Conservation (phyloP, 164 flowering plant species). For the Pachysandra terminalis region DNA sequence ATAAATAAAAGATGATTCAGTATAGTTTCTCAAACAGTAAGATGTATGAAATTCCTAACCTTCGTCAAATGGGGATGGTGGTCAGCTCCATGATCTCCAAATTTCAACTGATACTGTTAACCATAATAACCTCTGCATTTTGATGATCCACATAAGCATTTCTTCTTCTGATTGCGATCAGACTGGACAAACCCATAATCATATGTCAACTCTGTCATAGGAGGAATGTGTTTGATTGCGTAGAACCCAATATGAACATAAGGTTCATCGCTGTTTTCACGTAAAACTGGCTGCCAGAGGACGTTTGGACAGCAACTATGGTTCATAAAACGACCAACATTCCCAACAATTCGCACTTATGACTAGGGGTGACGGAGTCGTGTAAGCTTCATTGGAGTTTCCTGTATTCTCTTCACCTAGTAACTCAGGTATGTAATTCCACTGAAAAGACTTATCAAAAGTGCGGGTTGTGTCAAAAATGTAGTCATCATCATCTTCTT, state of each 20-base stretch:
- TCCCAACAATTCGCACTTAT: slow-evolving; percentile 58
- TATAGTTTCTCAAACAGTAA: neutral
- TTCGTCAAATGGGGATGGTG: neutral
- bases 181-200: slow-evolving; percentile 52
- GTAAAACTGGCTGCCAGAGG: slow-evolving; percentile 62
- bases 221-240: slow-evolving; percentile 67
- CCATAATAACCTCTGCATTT: slow-evolving; percentile 50
- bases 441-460: slow-evolving; percentile 17
- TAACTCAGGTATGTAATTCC: slow-evolving; percentile 29
- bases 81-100: neutral
- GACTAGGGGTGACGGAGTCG: slow-evolving; percentile 29
- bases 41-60: slow-evolving; percentile 13
- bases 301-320: slow-evolving; percentile 77
- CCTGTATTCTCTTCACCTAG: slow-evolving; percentile 23
- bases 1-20: neutral
- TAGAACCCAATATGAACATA: slow-evolving; percentile 54
- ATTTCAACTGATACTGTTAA: slow-evolving; percentile 13
- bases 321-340: slow-evolving; percentile 78
- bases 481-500: slow-evolving; percentile 37
- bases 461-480: slow-evolving; percentile 41
- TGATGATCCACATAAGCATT: slow-evolving; percentile 41
- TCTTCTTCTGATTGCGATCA: slow-evolving; percentile 23
- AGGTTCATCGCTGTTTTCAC: slow-evolving; percentile 31
- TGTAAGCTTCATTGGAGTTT: slow-evolving; percentile 19
- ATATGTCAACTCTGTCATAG: slow-evolving; percentile 65